These are phyloP conservation scores for Rhododendron simsii DNA, from an alignment of 148 eudicot genomes.

Conservation along the genomic window DNA sequence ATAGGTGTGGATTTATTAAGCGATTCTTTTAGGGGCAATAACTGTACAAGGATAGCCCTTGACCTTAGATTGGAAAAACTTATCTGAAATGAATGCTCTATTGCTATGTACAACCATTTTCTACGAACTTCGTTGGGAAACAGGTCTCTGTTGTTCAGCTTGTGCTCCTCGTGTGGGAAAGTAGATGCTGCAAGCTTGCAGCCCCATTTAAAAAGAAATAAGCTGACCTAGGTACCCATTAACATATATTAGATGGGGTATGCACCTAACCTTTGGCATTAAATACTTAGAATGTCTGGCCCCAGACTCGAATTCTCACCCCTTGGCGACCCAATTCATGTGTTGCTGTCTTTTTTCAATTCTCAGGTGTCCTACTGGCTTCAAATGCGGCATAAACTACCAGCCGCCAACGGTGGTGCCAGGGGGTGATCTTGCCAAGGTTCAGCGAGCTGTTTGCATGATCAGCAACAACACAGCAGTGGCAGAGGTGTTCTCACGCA, in stretches of 20 bases:
- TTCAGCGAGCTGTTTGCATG: constrained; percentile 68
- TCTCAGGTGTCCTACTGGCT: constrained; percentile 59
- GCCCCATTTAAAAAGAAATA: neutral
- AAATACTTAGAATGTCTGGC: neutral
- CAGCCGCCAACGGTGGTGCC: constrained; percentile 68
- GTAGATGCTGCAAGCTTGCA: neutral
- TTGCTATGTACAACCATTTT: too few species aligned
- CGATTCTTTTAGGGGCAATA: neutral
- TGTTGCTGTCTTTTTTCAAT: neutral
- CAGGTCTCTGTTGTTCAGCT: neutral
- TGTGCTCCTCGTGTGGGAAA: neutral
- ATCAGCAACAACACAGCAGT: constrained; percentile 66
- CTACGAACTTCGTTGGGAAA: neutral
- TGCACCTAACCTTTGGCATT: neutral
- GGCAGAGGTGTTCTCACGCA: constrained; percentile 60
- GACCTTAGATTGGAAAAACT: neutral
- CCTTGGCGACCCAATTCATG: neutral
- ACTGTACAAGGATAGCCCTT: neutral
- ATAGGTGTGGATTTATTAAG: neutral
- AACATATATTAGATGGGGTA: neutral
- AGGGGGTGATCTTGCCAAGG: constrained; percentile 59
- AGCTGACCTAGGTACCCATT: neutral
- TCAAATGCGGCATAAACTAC: constrained; percentile 56
- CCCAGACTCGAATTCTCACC: neutral
- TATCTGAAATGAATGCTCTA: neutral